Percentiles rank a stretch among this genome's conserved stretches.
Evolutionary conservation across 352 stramenopile genomes (phyloP).

Genomic region (Phytophthora sojae): DNA sequence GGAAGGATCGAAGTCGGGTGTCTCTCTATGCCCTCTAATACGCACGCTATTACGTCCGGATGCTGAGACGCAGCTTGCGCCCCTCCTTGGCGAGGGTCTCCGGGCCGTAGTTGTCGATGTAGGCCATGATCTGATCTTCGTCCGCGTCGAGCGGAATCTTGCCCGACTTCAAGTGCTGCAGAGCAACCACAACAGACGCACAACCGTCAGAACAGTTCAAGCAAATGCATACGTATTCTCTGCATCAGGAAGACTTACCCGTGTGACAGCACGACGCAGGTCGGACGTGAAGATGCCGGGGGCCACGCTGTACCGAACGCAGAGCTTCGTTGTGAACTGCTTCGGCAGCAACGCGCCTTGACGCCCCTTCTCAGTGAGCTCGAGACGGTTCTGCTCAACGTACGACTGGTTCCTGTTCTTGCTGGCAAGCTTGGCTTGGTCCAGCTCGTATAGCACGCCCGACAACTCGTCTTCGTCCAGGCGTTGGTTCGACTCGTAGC

Average conservation of each 20-base stretch:
- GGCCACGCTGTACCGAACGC: conserved; percentile 70
- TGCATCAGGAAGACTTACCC: conserved; percentile 43
- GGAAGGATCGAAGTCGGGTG: neutral
- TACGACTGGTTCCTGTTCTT: conserved; percentile 58
- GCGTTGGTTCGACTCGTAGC: conserved; percentile 56
- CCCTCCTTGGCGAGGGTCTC: conserved; percentile 67
- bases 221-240: neutral
- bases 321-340: conserved; percentile 85
- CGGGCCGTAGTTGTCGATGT: conserved; percentile 62
- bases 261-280: conserved; percentile 62
- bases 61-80: conserved; percentile 66
- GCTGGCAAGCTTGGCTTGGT: conserved; percentile 41
- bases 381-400: conserved; percentile 60
- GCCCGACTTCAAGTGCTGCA: conserved; percentile 67
- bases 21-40: neutral
- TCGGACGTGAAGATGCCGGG: conserved; percentile 82
- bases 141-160: conserved; percentile 60
- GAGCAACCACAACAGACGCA: conserved; percentile 10
- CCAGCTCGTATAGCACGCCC: conserved; percentile 43
- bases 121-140: conserved; percentile 68
- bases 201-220: conserved; percentile 14
- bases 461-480: conserved; percentile 56
- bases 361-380: conserved; percentile 43
- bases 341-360: conserved; percentile 66
- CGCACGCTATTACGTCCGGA: conserved; percentile 40